These are phyloP conservation scores for Thelephora ganbajun DNA, from an alignment of 768 basidiomycete species.

Conservation along the genomic window DNA sequence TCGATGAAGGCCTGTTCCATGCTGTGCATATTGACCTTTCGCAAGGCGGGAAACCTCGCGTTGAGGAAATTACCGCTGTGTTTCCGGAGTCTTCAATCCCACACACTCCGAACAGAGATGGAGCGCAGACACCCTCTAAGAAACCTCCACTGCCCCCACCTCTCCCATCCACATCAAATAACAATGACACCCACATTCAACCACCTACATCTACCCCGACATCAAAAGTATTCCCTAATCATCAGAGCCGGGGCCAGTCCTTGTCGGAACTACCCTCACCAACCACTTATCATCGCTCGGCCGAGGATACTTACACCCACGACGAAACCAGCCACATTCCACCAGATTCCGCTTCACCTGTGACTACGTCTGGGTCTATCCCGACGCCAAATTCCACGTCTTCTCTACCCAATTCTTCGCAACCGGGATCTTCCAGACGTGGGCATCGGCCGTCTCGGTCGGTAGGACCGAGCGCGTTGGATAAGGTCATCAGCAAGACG, in stretches of 20 bases:
- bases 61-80: neutral
- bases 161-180: no score
- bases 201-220: no score
- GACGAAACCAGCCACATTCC: constrained; percentile 1
- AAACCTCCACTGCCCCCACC: no score
- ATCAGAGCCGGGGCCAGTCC: no score
- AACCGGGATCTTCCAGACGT: constrained; percentile 13
- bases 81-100: neutral
- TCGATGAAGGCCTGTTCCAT: neutral
- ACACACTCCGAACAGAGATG: neutral
- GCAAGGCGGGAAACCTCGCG: neutral
- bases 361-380: constrained; percentile 19
- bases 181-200: no score
- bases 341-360: constrained; percentile 15
- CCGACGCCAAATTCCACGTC: constrained; percentile 11
- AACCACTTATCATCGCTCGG: constrained; percentile 10
- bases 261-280: no score
- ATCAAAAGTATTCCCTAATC: no score
- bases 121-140: no score
- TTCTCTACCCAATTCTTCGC: constrained; percentile 4
- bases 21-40: neutral
- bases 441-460: constrained; percentile 37
- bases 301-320: constrained; percentile 4
- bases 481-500: constrained; percentile 74
- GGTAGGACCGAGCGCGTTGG: constrained; percentile 53